These are phyloP conservation scores for Cyberlindnera maritima DNA, from an alignment of 805 yeast species.

Conservation along the genomic window DNA sequence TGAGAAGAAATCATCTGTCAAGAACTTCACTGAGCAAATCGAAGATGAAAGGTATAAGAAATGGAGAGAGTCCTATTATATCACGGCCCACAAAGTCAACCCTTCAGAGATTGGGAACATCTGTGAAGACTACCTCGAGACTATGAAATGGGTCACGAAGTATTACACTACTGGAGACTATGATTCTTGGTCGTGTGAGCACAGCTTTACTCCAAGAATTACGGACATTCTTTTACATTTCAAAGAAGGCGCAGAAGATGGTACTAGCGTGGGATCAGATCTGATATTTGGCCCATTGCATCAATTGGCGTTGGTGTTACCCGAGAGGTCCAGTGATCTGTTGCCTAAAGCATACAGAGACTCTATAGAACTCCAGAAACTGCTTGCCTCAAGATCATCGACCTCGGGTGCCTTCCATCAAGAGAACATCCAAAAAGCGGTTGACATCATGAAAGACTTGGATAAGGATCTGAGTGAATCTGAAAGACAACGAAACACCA, in stretches of 20 bases:
- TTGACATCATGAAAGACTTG: not conserved
- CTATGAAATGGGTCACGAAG: conserved; percentile 89
- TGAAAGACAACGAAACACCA: not conserved
- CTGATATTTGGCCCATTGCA: conserved; percentile 15
- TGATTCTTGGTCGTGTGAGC: conserved; percentile 84
- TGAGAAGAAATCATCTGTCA: conserved; percentile 50
- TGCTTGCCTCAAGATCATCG: not conserved
- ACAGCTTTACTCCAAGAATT: conserved; percentile 86
- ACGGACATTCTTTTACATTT: conserved; percentile 56
- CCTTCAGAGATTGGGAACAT: conserved; percentile 42
- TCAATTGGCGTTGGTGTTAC: conserved; percentile 17
- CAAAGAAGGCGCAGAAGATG: not conserved
- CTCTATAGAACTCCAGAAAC: not conserved
- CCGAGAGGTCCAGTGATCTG: conserved; percentile 3
- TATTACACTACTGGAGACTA: conserved; percentile 81
- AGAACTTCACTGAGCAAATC: conserved; percentile 44
- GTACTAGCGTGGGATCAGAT: not conserved
- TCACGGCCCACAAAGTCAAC: conserved; percentile 33
- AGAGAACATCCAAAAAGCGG: not conserved
- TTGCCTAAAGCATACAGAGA: conserved; percentile 14
- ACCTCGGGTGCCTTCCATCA: not conserved
- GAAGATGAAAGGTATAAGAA: conserved; percentile 56
- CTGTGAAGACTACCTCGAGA: conserved; percentile 76
- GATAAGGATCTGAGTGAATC: not conserved
- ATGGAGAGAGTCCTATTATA: conserved; percentile 77